Base-by-base conservation (phyloP, 805 yeast species). In the Cyberlindnera bimundalis region DNA sequence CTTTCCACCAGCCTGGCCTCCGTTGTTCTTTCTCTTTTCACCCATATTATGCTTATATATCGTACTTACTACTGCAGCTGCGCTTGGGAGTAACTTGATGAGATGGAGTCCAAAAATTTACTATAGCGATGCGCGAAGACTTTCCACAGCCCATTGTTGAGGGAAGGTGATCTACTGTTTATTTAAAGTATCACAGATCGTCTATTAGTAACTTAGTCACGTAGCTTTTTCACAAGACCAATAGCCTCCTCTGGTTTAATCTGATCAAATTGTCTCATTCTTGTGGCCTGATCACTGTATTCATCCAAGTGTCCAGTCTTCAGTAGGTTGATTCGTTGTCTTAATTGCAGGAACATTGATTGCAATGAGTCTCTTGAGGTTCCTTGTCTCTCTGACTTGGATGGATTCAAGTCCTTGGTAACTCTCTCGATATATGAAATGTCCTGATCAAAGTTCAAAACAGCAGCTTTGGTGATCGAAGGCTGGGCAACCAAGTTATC, bases 401-500 rank as follows among this genome's bases (percentile, higher is more conserved):
- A 36, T 10, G 68, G 67, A 27, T 63, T 64, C 20, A 68, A 53
- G 11, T 61, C 61, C 7, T 59, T 53, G 6, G 68, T 60, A n/a
- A 68, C 60, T 7, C 51, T 54, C 59, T 89, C 96, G 46, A 93
- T 68, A 60, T 85, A 87, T n/a, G 68, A 64, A 23, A 93, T 76
- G 60, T 91, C 98, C 21, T 76, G 58, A 52, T 85, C 86, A 59
- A 91, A 90, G 60, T 89, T 90, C 6, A 81, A 66, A 0, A 91
- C 83, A 17, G 70, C 67, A 16, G 88, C 79, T 50, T 78, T 79
- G 10, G 66, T 59, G 2, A 68, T 59, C 2, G 71, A 73, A 1
- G 79, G 75, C 15, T 73, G 72, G 27, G 71, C 62, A 33, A 78
- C 67, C 45, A 90, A 67, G 8, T 80, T 68, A 32, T 73, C 71